These are phyloP conservation scores for Tricholoma flavovirens DNA, from an alignment of 768 basidiomycete genomes.

Conservation along the genomic window DNA sequence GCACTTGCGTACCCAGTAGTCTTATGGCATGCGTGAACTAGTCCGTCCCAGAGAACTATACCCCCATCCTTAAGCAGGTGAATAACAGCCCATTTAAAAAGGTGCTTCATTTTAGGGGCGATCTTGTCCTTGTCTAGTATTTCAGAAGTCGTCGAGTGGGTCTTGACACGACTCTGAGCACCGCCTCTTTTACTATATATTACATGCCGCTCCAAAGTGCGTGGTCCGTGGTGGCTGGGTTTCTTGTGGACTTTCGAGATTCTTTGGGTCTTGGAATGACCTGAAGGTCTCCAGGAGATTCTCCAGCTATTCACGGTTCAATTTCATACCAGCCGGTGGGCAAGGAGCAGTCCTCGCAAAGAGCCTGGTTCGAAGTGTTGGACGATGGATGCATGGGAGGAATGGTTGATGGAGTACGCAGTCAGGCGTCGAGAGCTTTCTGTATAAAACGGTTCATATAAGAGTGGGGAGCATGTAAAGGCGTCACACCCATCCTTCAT, in stretches of 20 bases:
- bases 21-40: constrained; percentile 32
- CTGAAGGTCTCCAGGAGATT: not conserved
- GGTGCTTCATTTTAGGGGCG: constrained; percentile 52
- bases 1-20: constrained; percentile 20
- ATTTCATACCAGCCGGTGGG: not conserved
- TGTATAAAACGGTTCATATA: not conserved
- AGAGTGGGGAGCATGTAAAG: not conserved
- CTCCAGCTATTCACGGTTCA: not conserved
- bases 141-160: not conserved
- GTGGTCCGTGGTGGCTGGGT: not conserved
- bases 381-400: not conserved
- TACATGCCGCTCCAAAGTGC: constrained; percentile 1
- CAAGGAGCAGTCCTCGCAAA: not conserved
- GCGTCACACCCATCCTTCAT: not conserved
- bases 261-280: not conserved
- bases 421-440: not conserved
- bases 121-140: constrained; percentile 19
- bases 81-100: constrained; percentile 61
- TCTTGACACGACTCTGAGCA: not conserved
- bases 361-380: not conserved
- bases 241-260: not conserved
- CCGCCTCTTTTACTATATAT: no score
- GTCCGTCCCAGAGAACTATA: constrained; percentile 69
- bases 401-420: not conserved
- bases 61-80: constrained; percentile 68